These are phyloP conservation scores for Penicillium psychrofluorescens DNA, from an alignment of 495 filamentous ascomycete species.

Conservation along the genomic window DNA sequence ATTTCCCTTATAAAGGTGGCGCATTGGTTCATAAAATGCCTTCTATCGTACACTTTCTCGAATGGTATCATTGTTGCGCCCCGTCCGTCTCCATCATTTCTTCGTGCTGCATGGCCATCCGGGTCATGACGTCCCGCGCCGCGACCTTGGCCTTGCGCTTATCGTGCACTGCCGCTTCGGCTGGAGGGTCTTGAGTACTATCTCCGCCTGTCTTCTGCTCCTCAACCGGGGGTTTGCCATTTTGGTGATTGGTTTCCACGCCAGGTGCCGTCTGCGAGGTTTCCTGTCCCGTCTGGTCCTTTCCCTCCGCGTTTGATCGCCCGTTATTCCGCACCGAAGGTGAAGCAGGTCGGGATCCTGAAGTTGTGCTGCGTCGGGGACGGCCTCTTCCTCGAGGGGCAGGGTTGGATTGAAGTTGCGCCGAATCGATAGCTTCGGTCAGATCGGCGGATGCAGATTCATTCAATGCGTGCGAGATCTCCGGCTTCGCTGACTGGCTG, in stretches of 20 bases:
- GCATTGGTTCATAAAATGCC: too few relatives aligned
- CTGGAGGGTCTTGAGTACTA: too few relatives aligned
- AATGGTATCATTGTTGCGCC: constrained; percentile 6
- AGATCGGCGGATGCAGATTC: neutral
- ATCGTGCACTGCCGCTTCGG: constrained; percentile 7
- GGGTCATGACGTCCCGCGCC: constrained; percentile 30
- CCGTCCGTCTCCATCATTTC: constrained; percentile 36
- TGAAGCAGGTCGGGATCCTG: constrained; percentile 1
- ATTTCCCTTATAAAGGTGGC: too few relatives aligned
- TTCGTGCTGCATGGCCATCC: constrained; percentile 36
- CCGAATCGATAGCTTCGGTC: too few relatives aligned
- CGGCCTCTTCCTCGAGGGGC: constrained; percentile 1
- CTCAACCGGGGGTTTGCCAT: neutral
- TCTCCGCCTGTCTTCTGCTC: too few relatives aligned
- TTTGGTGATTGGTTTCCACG: neutral
- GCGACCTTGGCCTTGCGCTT: constrained; percentile 32
- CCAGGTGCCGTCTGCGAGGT: neutral
- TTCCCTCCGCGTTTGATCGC: neutral
- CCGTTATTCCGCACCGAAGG: too few relatives aligned
- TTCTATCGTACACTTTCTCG: neutral
- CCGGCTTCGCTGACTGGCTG: constrained; percentile 11
- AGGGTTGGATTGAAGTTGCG: neutral
- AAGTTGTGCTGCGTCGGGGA: constrained; percentile 10
- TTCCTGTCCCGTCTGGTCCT: neutral
- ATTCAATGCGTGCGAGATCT: constrained; percentile 8